Conservation (phyloP, 352 stramenopile genomes). For the Thalassiosira exigua region DNA sequence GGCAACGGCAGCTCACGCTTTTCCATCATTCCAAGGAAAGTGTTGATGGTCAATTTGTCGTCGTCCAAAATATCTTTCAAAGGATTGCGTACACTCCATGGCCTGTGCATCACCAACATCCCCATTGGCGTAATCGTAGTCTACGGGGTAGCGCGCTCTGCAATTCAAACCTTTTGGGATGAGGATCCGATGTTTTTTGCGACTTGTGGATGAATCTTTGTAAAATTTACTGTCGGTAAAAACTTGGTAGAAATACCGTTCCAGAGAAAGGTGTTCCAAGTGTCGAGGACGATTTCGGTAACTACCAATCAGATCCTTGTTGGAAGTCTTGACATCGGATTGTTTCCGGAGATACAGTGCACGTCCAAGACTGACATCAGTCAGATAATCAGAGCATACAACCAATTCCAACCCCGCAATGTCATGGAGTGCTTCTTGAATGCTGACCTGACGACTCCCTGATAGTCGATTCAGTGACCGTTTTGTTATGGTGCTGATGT, state of each 20-base stretch:
- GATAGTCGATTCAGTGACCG: too few species aligned
- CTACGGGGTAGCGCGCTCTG: not conserved
- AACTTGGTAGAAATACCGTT: slow-evolving; percentile 29
- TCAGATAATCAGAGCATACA: not conserved
- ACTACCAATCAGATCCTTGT: not conserved
- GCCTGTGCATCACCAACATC: slow-evolving; percentile 16
- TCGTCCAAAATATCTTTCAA: not conserved
- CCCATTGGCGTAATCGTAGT: slow-evolving; percentile 12
- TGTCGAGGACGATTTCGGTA: slow-evolving; percentile 5
- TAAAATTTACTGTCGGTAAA: slow-evolving; percentile 8
- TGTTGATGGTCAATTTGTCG: slow-evolving; percentile 16
- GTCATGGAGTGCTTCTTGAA: too few species aligned
- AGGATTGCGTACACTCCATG: not conserved
- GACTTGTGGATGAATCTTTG: not conserved
- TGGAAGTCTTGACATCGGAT: not conserved
- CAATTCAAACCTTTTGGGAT: slow-evolving; percentile 15
- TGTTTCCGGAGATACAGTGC: not conserved
- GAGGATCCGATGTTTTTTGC: slow-evolving; percentile 1
- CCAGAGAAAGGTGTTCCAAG: slow-evolving; percentile 2
- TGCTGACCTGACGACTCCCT: too few species aligned
- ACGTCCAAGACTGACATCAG: not conserved
- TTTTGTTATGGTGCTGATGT: too few species aligned
- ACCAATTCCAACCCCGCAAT: too few species aligned
- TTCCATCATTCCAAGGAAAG: slow-evolving; percentile 23
- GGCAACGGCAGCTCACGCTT: slow-evolving; percentile 11